phyloP scores from a whole-genome alignment of 2,329 filamentous ascomycete genomes.

The Cyanodermella asteris region DNA sequence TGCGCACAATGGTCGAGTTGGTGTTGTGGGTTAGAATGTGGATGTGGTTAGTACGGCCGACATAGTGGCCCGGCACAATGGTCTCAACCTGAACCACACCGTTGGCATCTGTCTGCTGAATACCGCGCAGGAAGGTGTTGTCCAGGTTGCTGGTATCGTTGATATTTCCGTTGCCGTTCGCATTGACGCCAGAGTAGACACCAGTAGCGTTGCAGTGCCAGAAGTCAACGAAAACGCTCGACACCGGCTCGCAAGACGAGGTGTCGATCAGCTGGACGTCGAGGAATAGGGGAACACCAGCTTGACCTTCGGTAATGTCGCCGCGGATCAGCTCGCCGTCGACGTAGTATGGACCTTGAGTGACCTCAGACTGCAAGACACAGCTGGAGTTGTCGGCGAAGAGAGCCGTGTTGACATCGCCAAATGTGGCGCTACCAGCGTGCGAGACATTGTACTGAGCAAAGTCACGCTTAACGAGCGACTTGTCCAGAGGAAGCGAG shows the following conservation, averaged over 20 bases:
- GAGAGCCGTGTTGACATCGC: constrained; percentile 11
- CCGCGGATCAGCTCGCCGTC: constrained; percentile 17
- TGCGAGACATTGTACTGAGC: too few relatives aligned
- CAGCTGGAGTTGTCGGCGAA: constrained; percentile 19
- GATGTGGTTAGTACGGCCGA: constrained; percentile 16
- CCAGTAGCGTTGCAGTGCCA: constrained; percentile 22
- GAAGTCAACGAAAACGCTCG: constrained; percentile 16
- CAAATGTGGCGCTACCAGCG: constrained; percentile 8
- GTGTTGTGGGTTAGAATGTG: constrained; percentile 15
- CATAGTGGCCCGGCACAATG: constrained; percentile 26
- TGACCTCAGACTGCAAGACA: constrained; percentile 30
- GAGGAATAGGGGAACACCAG: constrained; percentile 18
- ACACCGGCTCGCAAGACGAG: constrained; percentile 19
- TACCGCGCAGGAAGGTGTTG: constrained; percentile 22
- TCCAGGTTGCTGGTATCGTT: constrained; percentile 19
- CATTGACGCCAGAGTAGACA: constrained; percentile 18
- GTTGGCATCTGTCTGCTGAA: constrained; percentile 19
- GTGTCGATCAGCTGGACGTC: constrained; percentile 21
- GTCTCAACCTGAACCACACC: constrained; percentile 22
- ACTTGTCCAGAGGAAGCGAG: too few relatives aligned
- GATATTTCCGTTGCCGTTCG: constrained; percentile 16
- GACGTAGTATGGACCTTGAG: constrained; percentile 31
- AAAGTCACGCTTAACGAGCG: too few relatives aligned
- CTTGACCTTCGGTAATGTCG: constrained; percentile 16
- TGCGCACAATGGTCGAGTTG: constrained; percentile 12